phyloP scores from a whole-genome alignment of 1,284 basidiomycete species.

The Ganoderma resinaceum region DNA sequence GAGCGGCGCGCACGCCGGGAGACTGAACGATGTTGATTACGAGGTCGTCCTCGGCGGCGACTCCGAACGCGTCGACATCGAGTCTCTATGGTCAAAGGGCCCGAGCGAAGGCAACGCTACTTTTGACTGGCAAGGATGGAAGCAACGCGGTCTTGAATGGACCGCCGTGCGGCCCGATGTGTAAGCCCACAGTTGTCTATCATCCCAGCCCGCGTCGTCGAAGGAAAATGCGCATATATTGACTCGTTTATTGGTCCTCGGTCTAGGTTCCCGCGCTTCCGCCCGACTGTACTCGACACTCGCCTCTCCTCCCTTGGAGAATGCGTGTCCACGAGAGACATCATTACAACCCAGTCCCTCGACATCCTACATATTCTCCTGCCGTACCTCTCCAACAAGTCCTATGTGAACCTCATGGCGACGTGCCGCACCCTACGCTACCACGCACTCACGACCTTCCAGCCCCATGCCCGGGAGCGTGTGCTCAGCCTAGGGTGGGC shows the following conservation, averaged over 20 bases:
- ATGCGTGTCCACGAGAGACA: slow-evolving; percentile 21
- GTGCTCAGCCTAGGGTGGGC: slow-evolving; percentile 39
- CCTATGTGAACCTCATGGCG: slow-evolving; percentile 33
- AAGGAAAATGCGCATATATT: background rate
- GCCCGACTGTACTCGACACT: slow-evolving; percentile 18
- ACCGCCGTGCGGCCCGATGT: slow-evolving; percentile 33
- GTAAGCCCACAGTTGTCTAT: slow-evolving; percentile 13
- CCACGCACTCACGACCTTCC: slow-evolving; percentile 38
- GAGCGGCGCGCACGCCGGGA: slow-evolving; percentile 25
- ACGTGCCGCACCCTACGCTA: slow-evolving; percentile 38
- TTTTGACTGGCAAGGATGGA: slow-evolving; percentile 33
- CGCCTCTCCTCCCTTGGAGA: slow-evolving; percentile 16
- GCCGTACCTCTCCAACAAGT: slow-evolving; percentile 30
- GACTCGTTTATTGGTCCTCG: background rate
- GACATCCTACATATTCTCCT: slow-evolving; percentile 36
- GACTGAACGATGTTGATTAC: slow-evolving; percentile 33
- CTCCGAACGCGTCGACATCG: slow-evolving; percentile 32
- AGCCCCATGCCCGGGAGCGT: slow-evolving; percentile 33
- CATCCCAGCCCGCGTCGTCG: background rate
- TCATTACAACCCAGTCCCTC: slow-evolving; percentile 31
- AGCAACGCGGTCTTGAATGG: slow-evolving; percentile 28
- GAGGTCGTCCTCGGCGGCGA: slow-evolving; percentile 26
- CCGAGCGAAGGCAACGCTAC: slow-evolving; percentile 19
- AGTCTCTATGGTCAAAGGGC: slow-evolving; percentile 31
- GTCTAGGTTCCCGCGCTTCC: slow-evolving; percentile 37